Evolutionary conservation across 257 asterid genomes (phyloP).

Genomic region (Anisodus tanguticus): DNA sequence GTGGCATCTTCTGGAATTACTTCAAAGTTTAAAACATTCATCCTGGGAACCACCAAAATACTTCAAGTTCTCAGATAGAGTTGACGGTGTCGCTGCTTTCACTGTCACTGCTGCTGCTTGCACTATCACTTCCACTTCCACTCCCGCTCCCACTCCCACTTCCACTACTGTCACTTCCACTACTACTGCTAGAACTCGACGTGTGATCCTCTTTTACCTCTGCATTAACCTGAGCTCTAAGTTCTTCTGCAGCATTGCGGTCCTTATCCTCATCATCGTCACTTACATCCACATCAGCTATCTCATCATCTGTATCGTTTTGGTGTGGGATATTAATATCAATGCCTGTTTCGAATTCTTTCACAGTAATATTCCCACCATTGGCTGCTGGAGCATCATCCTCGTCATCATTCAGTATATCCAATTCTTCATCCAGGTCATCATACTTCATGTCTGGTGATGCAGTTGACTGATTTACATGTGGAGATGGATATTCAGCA

Average conservation of each 20-base stretch:
- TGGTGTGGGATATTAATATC: conserved; percentile 86
- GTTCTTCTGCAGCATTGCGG: conserved; percentile 91
- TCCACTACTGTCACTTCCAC: conserved; percentile 73
- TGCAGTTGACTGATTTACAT: conserved; percentile 53
- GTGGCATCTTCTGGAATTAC: not conserved
- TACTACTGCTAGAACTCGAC: conserved; percentile 75
- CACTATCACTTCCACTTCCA: conserved; percentile 46
- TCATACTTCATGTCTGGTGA: conserved; percentile 64
- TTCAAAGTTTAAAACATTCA: conserved; percentile 10
- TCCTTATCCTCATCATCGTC: conserved; percentile 78
- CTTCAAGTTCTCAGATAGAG: conserved; percentile 50
- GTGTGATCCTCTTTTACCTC: conserved; percentile 54
- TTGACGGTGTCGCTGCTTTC: conserved; percentile 71
- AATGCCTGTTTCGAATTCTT: conserved; percentile 64
- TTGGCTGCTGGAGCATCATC: conserved; percentile 46
- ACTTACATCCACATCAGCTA: conserved; percentile 83
- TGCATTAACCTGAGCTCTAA: conserved; percentile 70
- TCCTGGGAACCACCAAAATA: not conserved
- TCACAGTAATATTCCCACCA: conserved; percentile 52
- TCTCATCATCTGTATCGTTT: conserved; percentile 77
- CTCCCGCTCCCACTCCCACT: conserved; percentile 65
- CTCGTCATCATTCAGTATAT: conserved; percentile 74
- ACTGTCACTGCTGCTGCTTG: conserved; percentile 75
- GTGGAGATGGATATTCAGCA: conserved; percentile 50
- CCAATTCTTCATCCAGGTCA: conserved; percentile 72